Evolutionary conservation across 228 moss, liverwort and hornwort species (phyloP).

Genomic region (Sphagnum magellanicum): DNA sequence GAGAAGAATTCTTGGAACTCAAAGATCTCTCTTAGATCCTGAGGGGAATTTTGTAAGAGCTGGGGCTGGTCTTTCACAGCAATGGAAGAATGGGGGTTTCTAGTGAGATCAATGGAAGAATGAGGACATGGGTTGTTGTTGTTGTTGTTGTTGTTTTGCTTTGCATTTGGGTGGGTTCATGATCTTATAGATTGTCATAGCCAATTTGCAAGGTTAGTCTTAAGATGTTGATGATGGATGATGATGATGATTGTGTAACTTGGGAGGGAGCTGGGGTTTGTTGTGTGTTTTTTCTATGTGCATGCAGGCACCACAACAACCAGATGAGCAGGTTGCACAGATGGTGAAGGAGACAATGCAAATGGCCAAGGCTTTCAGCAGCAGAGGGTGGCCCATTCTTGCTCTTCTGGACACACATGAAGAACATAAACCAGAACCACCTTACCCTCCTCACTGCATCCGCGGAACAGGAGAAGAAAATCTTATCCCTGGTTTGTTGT

Average conservation of each 20-base stretch:
- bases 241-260: background rate
- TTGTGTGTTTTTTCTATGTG: background rate
- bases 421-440: constrained; percentile 55
- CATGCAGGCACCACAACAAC: constrained; percentile 53
- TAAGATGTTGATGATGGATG: background rate
- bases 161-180: too few relatives aligned
- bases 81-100: too few relatives aligned
- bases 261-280: background rate
- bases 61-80: too few relatives aligned
- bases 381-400: constrained; percentile 65
- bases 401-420: constrained; percentile 76
- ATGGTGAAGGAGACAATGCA: constrained; percentile 59
- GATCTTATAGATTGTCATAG: too few relatives aligned
- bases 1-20: too few relatives aligned
- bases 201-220: too few relatives aligned
- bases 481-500: constrained; percentile 71
- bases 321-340: constrained; percentile 29
- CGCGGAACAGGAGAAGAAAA: constrained; percentile 73
- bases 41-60: too few relatives aligned
- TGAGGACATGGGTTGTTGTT: too few relatives aligned
- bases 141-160: too few relatives aligned
- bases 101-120: too few relatives aligned
- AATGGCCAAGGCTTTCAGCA: constrained; percentile 57
- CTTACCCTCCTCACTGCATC: constrained; percentile 73
- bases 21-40: too few relatives aligned